A percentile compares a stretch with the other conserved stretches of the same genome.
These are phyloP conservation scores for barrel medic (Medicago truncatula) DNA, from an alignment of 306 rosid species.

Conservation along the genomic window MtrunA17r5.0-ANR NC_053042.1:39791001-39791500, in stretches of 20 bases:
- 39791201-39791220: not conserved
- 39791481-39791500: not conserved
- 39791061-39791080: not conserved
- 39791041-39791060: not conserved
- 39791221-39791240: slow-evolving; percentile 3
- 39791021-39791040: not conserved
- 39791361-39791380: slow-evolving; percentile 35
- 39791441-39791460: slow-evolving; percentile 24
- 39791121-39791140: not conserved
- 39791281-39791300: not conserved
- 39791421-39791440: slow-evolving; percentile 37
- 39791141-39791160: not conserved
- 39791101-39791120: slow-evolving; percentile 16
- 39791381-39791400: slow-evolving; percentile 36
- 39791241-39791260: slow-evolving; percentile 16
- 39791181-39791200: slow-evolving; percentile 20
- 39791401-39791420: slow-evolving; percentile 36
- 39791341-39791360: slow-evolving; percentile 51
- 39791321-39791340: slow-evolving; percentile 44
- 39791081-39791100: slow-evolving; percentile 18
- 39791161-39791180: slow-evolving; percentile 23
- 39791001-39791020: too few species aligned
- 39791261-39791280: slow-evolving; percentile 6
- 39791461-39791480: slow-evolving; percentile 40
- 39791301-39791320: slow-evolving; percentile 1